A percentile compares a stretch with the other conserved stretches of the same genome.
These are phyloP conservation scores for Skeletonema costatum DNA, from an alignment of 108 stramenopile species.

Conservation along the genomic window DNA sequence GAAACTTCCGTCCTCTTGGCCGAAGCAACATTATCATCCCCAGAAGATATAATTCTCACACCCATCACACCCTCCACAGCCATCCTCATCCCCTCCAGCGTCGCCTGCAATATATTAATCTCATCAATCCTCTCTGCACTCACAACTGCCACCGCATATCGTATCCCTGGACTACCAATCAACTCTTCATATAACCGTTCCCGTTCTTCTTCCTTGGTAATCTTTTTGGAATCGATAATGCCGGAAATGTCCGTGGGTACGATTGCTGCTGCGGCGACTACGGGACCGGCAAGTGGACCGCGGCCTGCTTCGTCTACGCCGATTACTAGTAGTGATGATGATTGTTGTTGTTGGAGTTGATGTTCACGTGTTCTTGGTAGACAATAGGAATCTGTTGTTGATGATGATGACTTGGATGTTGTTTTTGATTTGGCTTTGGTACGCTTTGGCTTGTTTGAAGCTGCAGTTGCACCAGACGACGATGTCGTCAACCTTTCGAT, in stretches of 20 bases:
- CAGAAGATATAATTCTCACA: slow-evolving; percentile 1
- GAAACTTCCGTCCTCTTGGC: slow-evolving; percentile 51
- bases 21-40: slow-evolving; percentile 29
- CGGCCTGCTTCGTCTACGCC: slow-evolving; percentile 98
- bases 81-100: slow-evolving; percentile 86
- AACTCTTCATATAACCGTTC: slow-evolving; percentile 56
- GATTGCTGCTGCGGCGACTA: slow-evolving; percentile 79
- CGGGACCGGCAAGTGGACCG: slow-evolving; percentile 92
- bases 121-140: slow-evolving; percentile 93
- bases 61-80: slow-evolving; percentile 54
- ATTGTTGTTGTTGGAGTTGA: slow-evolving; percentile 9
- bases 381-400: slow-evolving; percentile 7
- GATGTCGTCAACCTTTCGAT: slow-evolving; percentile 6
- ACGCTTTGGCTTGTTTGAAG: neutral
- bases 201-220: slow-evolving; percentile 81
- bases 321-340: slow-evolving; percentile 44
- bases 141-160: slow-evolving; percentile 82
- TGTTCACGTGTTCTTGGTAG: slow-evolving; percentile 39
- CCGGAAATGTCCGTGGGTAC: slow-evolving; percentile 71
- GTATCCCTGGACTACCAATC: slow-evolving; percentile 54
- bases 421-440: neutral
- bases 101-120: slow-evolving; percentile 98
- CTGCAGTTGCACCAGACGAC: neutral
- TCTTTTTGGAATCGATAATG: slow-evolving; percentile 91
- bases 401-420: slow-evolving; percentile 1